A percentile compares a stretch with the other conserved stretches of the same genome.
These are phyloP conservation scores for Phaffia australis DNA, from an alignment of 768 basidiomycete species.

Conservation along the genomic window DNA sequence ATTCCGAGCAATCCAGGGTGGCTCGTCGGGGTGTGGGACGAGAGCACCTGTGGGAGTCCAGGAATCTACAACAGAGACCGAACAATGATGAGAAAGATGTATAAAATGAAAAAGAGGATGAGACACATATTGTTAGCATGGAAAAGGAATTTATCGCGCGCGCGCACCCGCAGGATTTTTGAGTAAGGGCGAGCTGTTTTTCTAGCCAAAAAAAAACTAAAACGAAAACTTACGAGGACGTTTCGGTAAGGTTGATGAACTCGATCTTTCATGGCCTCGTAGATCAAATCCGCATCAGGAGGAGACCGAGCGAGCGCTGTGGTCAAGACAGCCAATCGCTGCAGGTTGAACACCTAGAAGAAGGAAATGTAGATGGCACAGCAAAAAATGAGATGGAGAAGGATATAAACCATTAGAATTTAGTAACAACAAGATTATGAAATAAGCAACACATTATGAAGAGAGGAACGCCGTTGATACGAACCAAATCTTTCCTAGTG, in stretches of 20 bases:
- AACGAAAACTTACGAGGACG: constrained; percentile 51
- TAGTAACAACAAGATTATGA: neutral
- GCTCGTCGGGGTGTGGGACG: constrained; percentile 68
- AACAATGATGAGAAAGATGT: neutral
- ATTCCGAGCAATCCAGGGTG: constrained; percentile 95
- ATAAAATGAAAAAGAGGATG: neutral
- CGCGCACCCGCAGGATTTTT: too few relatives aligned
- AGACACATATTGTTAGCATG: too few relatives aligned
- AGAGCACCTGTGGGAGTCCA: constrained; percentile 84
- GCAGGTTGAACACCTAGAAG: constrained; percentile 86
- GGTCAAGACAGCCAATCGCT: constrained; percentile 88
- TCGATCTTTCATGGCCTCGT: constrained; percentile 98
- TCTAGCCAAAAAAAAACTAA: neutral
- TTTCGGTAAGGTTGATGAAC: constrained; percentile 95
- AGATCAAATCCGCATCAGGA: constrained; percentile 90
- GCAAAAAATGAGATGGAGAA: neutral
- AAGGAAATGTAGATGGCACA: neutral
- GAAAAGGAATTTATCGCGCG: too few relatives aligned
- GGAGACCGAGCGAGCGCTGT: constrained; percentile 83
- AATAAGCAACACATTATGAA: neutral
- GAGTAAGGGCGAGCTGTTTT: too few relatives aligned
- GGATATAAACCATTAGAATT: neutral
- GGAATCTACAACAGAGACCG: constrained; percentile 56
- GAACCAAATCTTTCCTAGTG: constrained; percentile 78
- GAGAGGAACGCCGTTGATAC: constrained; percentile 33